Evolutionary conservation across 2,329 filamentous ascomycete genomes (phyloP).

Genomic region (Rhinocladiella mackenziei): DNA sequence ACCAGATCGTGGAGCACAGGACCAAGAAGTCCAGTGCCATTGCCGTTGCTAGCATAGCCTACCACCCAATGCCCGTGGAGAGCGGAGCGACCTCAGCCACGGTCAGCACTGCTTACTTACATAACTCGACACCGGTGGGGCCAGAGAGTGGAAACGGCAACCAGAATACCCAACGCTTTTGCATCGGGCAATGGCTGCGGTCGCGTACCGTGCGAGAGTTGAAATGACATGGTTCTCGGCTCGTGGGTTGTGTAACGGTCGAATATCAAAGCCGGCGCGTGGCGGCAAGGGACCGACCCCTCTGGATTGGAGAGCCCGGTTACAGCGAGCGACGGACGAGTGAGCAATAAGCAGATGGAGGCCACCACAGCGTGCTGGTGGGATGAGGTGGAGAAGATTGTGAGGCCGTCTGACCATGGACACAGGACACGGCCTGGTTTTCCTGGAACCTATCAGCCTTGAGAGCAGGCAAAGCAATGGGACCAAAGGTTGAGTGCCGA

Average conservation of each 20-base stretch:
- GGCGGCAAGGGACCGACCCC: not conserved
- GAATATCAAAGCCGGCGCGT: not conserved
- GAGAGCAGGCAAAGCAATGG: too few relatives aligned
- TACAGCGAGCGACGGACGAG: not conserved
- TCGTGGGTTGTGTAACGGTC: not conserved
- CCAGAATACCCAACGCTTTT: too few relatives aligned
- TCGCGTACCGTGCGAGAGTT: not conserved
- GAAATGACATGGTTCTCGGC: not conserved
- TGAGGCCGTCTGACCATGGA: too few relatives aligned
- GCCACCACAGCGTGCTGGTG: not conserved
- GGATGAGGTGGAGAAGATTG: not conserved
- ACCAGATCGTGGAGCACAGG: constrained; percentile 9
- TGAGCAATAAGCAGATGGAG: constrained; percentile 1
- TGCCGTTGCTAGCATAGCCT: constrained; percentile 16
- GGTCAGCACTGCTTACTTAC: constrained; percentile 26
- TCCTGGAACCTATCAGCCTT: too few relatives aligned
- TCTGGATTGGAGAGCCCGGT: too few relatives aligned
- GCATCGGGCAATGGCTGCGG: not conserved
- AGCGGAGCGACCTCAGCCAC: constrained; percentile 23
- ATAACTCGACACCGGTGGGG: constrained; percentile 17
- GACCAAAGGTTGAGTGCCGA: not conserved
- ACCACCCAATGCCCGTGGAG: constrained; percentile 8
- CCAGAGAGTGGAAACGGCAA: constrained; percentile 7
- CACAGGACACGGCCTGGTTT: too few relatives aligned
- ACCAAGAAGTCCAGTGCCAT: constrained; percentile 9